Base-by-base conservation (phyloP, 306 rosid species). In the Glycyrrhiza uralensis region DNA sequence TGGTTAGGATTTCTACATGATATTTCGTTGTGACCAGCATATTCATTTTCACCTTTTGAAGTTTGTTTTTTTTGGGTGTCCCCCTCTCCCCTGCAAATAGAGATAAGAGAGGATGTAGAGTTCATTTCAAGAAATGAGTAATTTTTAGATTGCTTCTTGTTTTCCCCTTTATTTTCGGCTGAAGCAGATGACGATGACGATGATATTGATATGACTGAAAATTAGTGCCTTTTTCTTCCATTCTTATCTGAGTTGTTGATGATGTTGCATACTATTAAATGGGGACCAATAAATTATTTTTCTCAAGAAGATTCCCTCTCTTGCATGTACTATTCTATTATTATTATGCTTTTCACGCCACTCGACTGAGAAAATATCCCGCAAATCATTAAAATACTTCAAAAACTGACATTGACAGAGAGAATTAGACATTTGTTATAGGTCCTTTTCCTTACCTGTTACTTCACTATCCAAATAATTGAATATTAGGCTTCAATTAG, bases 41-140 rank as follows among this genome's bases (percentile, higher is more conserved):
- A 30, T 39, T 65, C 22, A 8, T 57, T 72, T 72, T 33, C 44
- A 15, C 2, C 11, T 29, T 70, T 23, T 22, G 5, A 38, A 44
- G 28, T 38, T 50, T 36, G 18, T 39, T 23, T 10, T 52, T 32
- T 7, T 7, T 26, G 22, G 39, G 15, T 47, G 18, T 23, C 7
- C 1, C 19, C 77, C 78, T 75, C 81, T 66, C 81, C 75, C 60
- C 5, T 77, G 95, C 74, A 78, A 71, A 82, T 86, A 87, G 74
- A 81, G 80, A 86, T 80, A 88, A 87, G 88, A 76, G 90, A 81
- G 88, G 89, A 76, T 77, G 81, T 79, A 82, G 85, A 79, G 76
- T 75, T 62, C 7, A 42, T 80, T 72, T 77, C 57, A 70, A 49
- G 79, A 74, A 65, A 75, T 51, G 83, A 69, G 28, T 72, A 66